These are phyloP conservation scores for Dryas alaskensis DNA, from an alignment of 306 rosid genomes.

Conservation along the genomic window DNA sequence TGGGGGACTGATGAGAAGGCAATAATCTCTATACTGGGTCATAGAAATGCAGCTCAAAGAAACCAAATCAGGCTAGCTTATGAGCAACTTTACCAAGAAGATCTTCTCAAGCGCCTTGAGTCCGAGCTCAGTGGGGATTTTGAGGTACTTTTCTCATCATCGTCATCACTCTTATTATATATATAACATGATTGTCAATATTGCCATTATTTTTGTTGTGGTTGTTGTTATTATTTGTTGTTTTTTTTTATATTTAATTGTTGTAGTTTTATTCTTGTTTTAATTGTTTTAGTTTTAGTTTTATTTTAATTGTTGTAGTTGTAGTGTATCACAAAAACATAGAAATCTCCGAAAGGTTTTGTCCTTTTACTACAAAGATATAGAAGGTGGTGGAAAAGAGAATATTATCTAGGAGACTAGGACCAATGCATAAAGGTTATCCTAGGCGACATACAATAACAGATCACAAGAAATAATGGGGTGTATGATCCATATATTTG, in stretches of 20 bases:
- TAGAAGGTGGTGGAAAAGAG: background rate
- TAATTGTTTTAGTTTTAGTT: too few relatives aligned
- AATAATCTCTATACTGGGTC: conserved; percentile 53
- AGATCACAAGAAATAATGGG: too few relatives aligned
- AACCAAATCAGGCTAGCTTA: conserved; percentile 66
- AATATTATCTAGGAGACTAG: background rate
- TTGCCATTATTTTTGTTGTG: too few relatives aligned
- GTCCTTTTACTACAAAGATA: conserved; percentile 2
- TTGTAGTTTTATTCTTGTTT: too few relatives aligned
- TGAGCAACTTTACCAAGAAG: conserved; percentile 56
- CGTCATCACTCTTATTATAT: background rate
- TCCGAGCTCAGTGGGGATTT: conserved; percentile 75
- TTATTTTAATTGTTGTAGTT: background rate
- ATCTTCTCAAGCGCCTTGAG: conserved; percentile 84
- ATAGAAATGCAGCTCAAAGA: conserved; percentile 61
- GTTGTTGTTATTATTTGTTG: too few relatives aligned
- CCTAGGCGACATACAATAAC: too few relatives aligned
- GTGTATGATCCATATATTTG: too few relatives aligned
- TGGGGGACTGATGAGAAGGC: conserved; percentile 88
- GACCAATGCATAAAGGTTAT: background rate
- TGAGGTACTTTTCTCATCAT: conserved; percentile 43
- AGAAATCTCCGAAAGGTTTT: conserved; percentile 8
- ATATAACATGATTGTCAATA: background rate
- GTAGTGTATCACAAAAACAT: background rate
- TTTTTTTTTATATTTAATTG: too few relatives aligned